Evolutionary conservation across 768 basidiomycete species (phyloP).

Genomic region (Rhodocollybia butyracea): DNA sequence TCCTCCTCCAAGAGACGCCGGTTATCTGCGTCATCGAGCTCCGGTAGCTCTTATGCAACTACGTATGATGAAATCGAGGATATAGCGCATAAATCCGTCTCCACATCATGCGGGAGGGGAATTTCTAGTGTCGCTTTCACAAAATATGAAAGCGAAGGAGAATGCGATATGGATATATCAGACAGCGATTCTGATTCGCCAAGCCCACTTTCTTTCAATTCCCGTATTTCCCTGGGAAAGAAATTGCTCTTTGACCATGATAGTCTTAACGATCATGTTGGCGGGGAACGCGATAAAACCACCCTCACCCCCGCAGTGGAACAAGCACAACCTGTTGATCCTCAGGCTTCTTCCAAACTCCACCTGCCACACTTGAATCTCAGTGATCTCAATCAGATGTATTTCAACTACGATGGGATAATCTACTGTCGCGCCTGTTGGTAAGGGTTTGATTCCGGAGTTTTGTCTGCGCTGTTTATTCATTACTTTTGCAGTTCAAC

Average conservation of each 20-base stretch:
- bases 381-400: constrained; percentile 1
- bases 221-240: not conserved
- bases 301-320: not conserved
- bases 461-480: not conserved
- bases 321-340: not conserved
- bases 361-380: constrained; percentile 1
- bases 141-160: not conserved
- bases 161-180: constrained; percentile 6
- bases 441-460: not conserved
- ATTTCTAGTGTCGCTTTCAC: not conserved
- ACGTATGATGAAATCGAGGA: not conserved
- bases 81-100: not conserved
- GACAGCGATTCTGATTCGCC: not conserved
- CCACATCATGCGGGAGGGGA: not conserved
- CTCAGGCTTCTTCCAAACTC: not conserved
- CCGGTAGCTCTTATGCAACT: not conserved
- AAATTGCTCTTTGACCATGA: not conserved
- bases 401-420: not conserved
- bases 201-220: no score
- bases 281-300: not conserved
- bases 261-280: not conserved
- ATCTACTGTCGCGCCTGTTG: constrained; percentile 3
- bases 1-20: not conserved
- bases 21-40: not conserved
- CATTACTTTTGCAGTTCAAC: not conserved